Conservation (phyloP, 2,329 filamentous ascomycete species). For the Proliferodiscus dingleyae region DNA sequence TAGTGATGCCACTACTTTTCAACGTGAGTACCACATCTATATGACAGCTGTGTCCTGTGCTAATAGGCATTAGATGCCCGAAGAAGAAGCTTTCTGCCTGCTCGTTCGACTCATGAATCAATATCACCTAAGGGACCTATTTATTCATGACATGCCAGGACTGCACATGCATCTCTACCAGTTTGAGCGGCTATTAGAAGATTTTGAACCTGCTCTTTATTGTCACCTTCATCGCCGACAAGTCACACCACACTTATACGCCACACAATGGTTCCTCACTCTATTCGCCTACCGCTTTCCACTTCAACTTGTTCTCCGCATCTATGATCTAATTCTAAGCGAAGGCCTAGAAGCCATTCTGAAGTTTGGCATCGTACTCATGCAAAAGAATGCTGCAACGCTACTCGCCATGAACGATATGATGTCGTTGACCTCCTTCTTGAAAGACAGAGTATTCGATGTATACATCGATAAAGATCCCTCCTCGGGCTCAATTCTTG, state of each 20-base stretch:
- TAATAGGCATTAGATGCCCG: slow-evolving; percentile 66
- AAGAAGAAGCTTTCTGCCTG: slow-evolving; percentile 93
- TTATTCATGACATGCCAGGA: slow-evolving; percentile 93
- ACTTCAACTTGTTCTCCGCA: slow-evolving; percentile 88
- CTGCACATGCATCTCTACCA: slow-evolving; percentile 90
- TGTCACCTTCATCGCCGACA: slow-evolving; percentile 86
- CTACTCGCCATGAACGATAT: slow-evolving; percentile 87
- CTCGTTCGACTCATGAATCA: slow-evolving; percentile 95
- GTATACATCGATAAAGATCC: slow-evolving; percentile 94
- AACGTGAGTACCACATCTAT: slow-evolving; percentile 55
- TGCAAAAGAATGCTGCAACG: slow-evolving; percentile 84
- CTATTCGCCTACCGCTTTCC: slow-evolving; percentile 98
- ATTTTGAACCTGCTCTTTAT: slow-evolving; percentile 88
- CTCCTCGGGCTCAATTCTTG: slow-evolving; percentile 85
- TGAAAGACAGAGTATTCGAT: slow-evolving; percentile 93
- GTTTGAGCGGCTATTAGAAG: slow-evolving; percentile 90
- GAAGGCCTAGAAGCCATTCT: slow-evolving; percentile 91
- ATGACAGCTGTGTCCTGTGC: slow-evolving; percentile 6
- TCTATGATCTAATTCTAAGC: slow-evolving; percentile 92
- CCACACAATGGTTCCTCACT: slow-evolving; percentile 98
- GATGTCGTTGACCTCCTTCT: slow-evolving; percentile 78
- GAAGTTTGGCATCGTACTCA: slow-evolving; percentile 89
- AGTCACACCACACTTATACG: slow-evolving; percentile 88
- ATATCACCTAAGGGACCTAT: slow-evolving; percentile 87
- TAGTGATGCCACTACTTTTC: slow-evolving; percentile 93